Base-by-base conservation (phyloP, 2,329 filamentous ascomycete genomes). In the Cladosporium velox region DNA sequence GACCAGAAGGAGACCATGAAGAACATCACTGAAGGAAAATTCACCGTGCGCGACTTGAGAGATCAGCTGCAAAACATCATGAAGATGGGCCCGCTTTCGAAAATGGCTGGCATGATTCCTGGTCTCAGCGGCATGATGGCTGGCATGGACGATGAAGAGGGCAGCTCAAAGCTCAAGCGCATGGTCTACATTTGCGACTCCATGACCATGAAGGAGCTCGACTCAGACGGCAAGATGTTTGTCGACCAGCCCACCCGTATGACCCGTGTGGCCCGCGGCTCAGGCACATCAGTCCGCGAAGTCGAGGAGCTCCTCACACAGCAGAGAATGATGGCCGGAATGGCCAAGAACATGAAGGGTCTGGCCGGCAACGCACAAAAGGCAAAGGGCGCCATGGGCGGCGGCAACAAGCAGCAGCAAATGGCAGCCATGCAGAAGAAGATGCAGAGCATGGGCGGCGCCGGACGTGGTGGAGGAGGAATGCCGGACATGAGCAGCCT, bases 181-280 rank as follows among this genome's bases (percentile, higher is more conserved):
- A 99, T 99, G 95, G 92, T 99, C 72, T 98, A 96, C 82, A 97
- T 99, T 67, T 97, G 93, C 82, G 95, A 99, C 81, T 94, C 90
- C 69, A 99, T 99, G 95, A 98, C 94, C 0, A 88, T 91, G 26
- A 96, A 96, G 76, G 95, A 99, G 77, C 88, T 99, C 24, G 94
- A 99, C 78, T 91, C 91, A 52, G 94, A 99, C 74, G 95, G 95
- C 77, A 97, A 96, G 80, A 87, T 96, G 69, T 94, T 99, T 71
- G 87, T 96, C 66, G 92, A 97, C 26, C 91, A 98, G 76, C 95
- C 95, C 0, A 91, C 91, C 15, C 88, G 95, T 51, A 96, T 98
- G 88, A 97, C 93, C 18, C 87, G 95, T 41, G 90, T 99, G 59
- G 95, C 95, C 0, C 87, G 89, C 62, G 95, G 95, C 0, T 95